Evolutionary conservation across 2,329 filamentous ascomycete species (phyloP).

Genomic region (Calonectria pseudoreteaudii): DNA sequence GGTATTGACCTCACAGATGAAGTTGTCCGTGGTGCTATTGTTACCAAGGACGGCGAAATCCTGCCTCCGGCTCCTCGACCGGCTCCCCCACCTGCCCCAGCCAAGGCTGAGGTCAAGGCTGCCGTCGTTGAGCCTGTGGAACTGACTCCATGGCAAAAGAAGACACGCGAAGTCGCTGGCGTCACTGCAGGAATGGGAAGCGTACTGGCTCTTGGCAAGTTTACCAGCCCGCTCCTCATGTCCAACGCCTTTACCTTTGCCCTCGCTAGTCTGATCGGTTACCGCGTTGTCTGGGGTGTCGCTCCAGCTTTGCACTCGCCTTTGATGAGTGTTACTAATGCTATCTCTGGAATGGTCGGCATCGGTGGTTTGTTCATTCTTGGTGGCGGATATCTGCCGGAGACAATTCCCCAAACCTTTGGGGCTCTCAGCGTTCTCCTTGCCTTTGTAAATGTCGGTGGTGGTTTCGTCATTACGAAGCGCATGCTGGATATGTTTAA

Average conservation of each 20-base stretch:
- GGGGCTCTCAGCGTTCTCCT: slow-evolving; percentile 85
- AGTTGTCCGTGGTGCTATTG: slow-evolving; percentile 86
- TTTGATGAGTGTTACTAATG: slow-evolving; percentile 93
- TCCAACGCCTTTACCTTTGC: slow-evolving; percentile 87
- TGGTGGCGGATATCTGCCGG: slow-evolving; percentile 82
- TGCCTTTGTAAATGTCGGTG: slow-evolving; percentile 89
- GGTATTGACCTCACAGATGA: slow-evolving; percentile 86
- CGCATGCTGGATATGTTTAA: slow-evolving; percentile 95
- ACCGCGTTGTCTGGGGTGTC: slow-evolving; percentile 90
- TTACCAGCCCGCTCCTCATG: slow-evolving; percentile 89
- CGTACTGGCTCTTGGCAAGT: slow-evolving; percentile 80
- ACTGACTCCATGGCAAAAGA: slow-evolving; percentile 85
- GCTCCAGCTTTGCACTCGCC: slow-evolving; percentile 86
- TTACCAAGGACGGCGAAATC: slow-evolving; percentile 81
- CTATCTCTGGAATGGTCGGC: slow-evolving; percentile 92
- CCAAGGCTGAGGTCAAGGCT: slow-evolving; percentile 57
- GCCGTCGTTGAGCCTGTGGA: slow-evolving; percentile 66
- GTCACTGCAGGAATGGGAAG: slow-evolving; percentile 84
- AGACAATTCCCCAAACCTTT: slow-evolving; percentile 82
- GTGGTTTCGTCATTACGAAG: slow-evolving; percentile 92
- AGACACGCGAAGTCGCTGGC: slow-evolving; percentile 78
- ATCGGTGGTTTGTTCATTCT: slow-evolving; percentile 90
- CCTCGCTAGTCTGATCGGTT: slow-evolving; percentile 86
- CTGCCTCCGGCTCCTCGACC: slow-evolving; percentile 81
- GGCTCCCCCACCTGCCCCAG: slow-evolving; percentile 64